Evolutionary conservation across 345 rosid species (phyloP).

Genomic region (Salix brachista): DNA sequence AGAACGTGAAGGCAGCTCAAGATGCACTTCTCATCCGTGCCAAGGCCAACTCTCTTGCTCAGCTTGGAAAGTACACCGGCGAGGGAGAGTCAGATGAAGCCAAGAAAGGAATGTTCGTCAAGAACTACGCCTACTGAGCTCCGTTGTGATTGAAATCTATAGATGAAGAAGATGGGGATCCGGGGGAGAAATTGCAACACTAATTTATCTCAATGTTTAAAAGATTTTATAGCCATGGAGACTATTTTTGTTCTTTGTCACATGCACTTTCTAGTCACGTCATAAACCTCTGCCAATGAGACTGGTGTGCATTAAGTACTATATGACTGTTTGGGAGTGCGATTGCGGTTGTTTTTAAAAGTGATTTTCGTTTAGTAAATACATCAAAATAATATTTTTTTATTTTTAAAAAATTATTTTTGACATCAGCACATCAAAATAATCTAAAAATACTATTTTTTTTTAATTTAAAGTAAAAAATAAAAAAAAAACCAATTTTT

Average conservation of each 20-base stretch:
- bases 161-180: conserved; percentile 18
- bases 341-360: no score
- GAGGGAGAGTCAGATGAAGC: conserved; percentile 94
- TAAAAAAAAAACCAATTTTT: no score
- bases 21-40: conserved; percentile 66
- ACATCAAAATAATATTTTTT: no score
- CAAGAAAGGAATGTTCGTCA: conserved; percentile 85
- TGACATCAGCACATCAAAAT: no score
- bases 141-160: background rate
- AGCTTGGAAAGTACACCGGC: conserved; percentile 89
- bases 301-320: conserved; percentile 14
- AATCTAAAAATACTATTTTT: no score
- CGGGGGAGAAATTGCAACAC: conserved; percentile 13
- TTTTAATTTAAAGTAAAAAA: no score
- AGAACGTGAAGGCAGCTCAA: conserved; percentile 85
- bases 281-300: conserved; percentile 36
- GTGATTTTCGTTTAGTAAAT: no score
- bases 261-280: conserved; percentile 33
- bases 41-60: conserved; percentile 85
- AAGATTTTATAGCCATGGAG: conserved; percentile 34
- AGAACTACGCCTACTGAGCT: conserved; percentile 69
- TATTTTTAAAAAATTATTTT: no score
- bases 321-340: no score
- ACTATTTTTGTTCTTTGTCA: conserved; percentile 41
- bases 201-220: conserved; percentile 20